Percentiles rank a stretch among this genome's conserved stretches.
Conservation (phyloP, 2,329 filamentous ascomycete species). For the Diplodia sapinea region DNA sequence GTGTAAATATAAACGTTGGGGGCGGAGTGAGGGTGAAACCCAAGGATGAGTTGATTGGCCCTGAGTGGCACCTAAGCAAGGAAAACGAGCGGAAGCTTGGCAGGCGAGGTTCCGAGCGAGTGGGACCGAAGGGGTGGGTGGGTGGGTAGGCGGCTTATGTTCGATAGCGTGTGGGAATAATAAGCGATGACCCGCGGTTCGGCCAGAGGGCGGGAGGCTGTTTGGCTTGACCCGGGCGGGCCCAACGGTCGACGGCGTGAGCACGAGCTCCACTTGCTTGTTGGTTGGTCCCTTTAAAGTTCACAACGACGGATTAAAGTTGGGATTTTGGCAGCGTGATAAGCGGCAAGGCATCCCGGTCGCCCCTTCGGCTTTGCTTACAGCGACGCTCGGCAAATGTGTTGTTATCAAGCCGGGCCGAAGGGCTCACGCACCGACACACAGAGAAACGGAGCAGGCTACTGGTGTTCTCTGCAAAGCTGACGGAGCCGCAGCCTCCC, state of each 20-base stretch:
- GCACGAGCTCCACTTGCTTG: neutral
- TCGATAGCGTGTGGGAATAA: too few species aligned
- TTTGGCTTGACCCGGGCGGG: neutral
- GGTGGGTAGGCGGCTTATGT: too few species aligned
- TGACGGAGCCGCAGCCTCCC: neutral
- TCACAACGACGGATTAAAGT: too few species aligned
- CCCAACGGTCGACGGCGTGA: slow-evolving; percentile 2
- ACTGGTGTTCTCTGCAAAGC: neutral
- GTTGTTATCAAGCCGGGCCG: neutral
- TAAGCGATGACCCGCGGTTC: too few species aligned
- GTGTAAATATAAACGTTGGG: neutral
- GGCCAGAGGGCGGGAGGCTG: too few species aligned
- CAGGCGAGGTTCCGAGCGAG: slow-evolving; percentile 10
- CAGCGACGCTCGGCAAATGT: neutral
- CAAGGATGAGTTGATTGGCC: neutral
- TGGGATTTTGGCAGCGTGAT: too few species aligned
- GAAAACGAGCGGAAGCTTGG: slow-evolving; percentile 3
- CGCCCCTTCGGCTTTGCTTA: neutral
- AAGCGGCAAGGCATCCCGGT: too few species aligned
- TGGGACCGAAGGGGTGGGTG: neutral
- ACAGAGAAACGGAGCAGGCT: too few species aligned
- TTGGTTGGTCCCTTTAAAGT: neutral
- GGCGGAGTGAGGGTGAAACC: neutral
- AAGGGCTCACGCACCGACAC: neutral
- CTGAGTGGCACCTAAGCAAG: too few species aligned